These are phyloP conservation scores for Hypoxylon sp. DNA, from an alignment of 2,329 filamentous ascomycete genomes.

Conservation along the genomic window DNA sequence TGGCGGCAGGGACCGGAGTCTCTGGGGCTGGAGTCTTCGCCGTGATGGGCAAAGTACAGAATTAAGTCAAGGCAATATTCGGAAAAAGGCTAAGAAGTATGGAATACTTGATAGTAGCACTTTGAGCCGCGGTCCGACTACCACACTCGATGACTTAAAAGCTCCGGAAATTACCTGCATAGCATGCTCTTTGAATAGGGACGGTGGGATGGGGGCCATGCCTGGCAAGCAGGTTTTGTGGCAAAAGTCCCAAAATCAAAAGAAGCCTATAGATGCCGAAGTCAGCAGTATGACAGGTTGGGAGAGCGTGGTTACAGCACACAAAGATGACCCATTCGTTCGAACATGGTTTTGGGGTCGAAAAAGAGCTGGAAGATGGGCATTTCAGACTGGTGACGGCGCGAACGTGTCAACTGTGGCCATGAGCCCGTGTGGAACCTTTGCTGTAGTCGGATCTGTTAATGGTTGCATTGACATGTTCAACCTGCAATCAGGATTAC, in stretches of 20 bases:
- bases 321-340: conserved; percentile 85
- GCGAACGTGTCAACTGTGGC: conserved; percentile 88
- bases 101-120: conserved; percentile 76
- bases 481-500: conserved; percentile 93
- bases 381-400: conserved; percentile 87
- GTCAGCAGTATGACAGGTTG: conserved; percentile 87
- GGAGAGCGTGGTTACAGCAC: conserved; percentile 97
- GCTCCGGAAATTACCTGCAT: conserved; percentile 93
- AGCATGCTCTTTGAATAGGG: conserved; percentile 91
- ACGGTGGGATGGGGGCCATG: conserved; percentile 91
- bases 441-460: conserved; percentile 89
- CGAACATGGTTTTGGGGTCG: conserved; percentile 99
- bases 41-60: conserved; percentile 95
- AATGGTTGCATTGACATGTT: conserved; percentile 92
- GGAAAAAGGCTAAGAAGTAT: conserved; percentile 89
- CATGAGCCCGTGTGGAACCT: conserved; percentile 92
- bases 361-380: conserved; percentile 93
- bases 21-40: conserved; percentile 97
- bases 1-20: conserved; percentile 87
- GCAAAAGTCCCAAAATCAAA: conserved; percentile 80
- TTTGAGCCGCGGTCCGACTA: conserved; percentile 72
- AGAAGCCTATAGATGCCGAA: conserved; percentile 76
- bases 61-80: conserved; percentile 89
- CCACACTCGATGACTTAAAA: conserved; percentile 82
- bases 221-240: conserved; percentile 85